These are phyloP conservation scores for Cordyceps farinosa DNA, from an alignment of 2,329 filamentous ascomycete genomes.

Conservation along the genomic window DNA sequence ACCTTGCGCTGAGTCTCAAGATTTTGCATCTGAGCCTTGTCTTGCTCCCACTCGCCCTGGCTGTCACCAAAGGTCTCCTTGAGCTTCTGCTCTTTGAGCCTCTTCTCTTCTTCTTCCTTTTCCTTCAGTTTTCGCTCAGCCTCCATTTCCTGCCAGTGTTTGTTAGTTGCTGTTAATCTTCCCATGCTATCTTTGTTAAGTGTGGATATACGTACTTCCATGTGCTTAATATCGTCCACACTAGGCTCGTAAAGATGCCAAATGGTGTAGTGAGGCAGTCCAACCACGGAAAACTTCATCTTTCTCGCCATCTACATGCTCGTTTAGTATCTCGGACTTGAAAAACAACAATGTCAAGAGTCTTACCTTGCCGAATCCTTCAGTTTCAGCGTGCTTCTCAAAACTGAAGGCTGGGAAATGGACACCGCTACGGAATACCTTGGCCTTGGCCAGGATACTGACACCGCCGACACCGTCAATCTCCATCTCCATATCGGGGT, in stretches of 20 bases:
- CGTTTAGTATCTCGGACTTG: conserved; percentile 16
- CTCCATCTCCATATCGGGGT: conserved; percentile 99
- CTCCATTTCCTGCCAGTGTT: conserved; percentile 73
- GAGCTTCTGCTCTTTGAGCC: conserved; percentile 71
- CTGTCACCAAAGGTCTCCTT: conserved; percentile 77
- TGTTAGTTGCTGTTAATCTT: conserved; percentile 19
- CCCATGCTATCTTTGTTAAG: neutral
- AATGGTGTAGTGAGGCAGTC: conserved; percentile 94
- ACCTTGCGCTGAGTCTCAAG: conserved; percentile 38
- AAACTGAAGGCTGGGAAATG: conserved; percentile 99
- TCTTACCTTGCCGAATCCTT: conserved; percentile 93
- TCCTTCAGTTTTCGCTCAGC: conserved; percentile 70
- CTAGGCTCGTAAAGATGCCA: conserved; percentile 99
- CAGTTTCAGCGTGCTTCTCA: conserved; percentile 96
- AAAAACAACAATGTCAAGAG: neutral
- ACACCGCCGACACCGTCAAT: conserved; percentile 97
- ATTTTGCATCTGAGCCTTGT: conserved; percentile 75
- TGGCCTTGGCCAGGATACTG: conserved; percentile 93
- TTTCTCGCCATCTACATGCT: conserved; percentile 80
- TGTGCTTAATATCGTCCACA: conserved; percentile 92
- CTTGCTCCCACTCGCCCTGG: conserved; percentile 81
- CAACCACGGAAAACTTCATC: conserved; percentile 94
- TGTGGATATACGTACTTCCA: conserved; percentile 60
- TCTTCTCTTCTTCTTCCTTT: conserved; percentile 69
- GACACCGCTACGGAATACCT: conserved; percentile 89